Evolutionary conservation across 2,329 filamentous ascomycete species (phyloP).

Genomic region (Lachnellula subtilissima): DNA sequence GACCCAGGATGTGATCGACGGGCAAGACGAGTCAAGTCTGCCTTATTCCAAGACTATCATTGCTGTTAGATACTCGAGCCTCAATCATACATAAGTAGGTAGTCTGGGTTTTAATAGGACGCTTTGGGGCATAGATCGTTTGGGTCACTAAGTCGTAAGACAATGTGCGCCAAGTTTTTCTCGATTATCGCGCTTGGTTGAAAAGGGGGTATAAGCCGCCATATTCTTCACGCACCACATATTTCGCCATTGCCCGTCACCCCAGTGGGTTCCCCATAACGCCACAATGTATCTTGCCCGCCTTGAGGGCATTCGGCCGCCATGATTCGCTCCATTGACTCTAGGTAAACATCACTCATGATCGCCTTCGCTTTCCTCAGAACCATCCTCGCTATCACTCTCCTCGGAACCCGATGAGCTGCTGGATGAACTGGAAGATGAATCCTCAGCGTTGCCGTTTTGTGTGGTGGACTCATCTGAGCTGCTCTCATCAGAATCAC

Average conservation of each 20-base stretch:
- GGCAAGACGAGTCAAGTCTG: too few species aligned
- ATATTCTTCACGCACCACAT: neutral
- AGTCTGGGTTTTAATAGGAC: neutral
- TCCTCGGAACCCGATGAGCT: constrained; percentile 22
- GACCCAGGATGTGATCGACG: neutral
- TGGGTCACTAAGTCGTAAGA: neutral
- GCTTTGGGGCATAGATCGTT: neutral
- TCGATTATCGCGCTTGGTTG: neutral
- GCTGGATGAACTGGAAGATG: constrained; percentile 25
- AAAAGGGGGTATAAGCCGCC: neutral
- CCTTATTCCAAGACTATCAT: too few species aligned
- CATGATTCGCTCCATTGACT: neutral
- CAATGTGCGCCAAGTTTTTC: neutral
- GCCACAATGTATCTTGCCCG: neutral
- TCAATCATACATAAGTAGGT: neutral
- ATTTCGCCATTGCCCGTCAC: neutral
- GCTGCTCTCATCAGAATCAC: constrained; percentile 18
- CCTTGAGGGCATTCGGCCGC: neutral
- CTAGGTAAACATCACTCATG: constrained; percentile 6
- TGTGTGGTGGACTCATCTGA: constrained; percentile 17
- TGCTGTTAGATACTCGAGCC: neutral
- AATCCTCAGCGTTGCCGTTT: constrained; percentile 11
- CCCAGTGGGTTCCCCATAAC: neutral
- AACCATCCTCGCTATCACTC: constrained; percentile 18
- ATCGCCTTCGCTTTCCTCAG: constrained; percentile 18